phyloP scores from a whole-genome alignment of 192 early-diverging fungal genomes.

The Ambispora gerdemannii region DNA sequence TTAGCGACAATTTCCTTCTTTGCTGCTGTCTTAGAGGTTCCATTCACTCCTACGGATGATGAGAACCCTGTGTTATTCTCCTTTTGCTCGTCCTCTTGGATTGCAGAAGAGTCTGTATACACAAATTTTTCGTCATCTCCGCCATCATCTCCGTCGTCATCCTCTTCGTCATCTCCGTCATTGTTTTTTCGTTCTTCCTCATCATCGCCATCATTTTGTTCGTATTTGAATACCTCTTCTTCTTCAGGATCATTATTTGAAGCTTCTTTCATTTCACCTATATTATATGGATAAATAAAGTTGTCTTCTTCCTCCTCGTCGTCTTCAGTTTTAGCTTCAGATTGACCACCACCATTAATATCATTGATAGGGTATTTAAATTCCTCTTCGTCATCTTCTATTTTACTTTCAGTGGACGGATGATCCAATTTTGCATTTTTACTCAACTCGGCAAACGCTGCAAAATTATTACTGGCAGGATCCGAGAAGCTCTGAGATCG shows the following conservation, averaged over 20 bases:
- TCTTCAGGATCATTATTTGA: background rate
- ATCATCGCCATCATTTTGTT: background rate
- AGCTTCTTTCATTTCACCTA: background rate
- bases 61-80: too few species aligned
- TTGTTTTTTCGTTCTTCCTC: background rate
- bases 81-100: background rate
- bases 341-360: background rate
- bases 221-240: background rate
- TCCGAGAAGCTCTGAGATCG: background rate
- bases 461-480: background rate
- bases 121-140: background rate
- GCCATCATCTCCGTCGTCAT: constrained; percentile 3
- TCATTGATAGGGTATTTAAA: background rate
- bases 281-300: constrained; percentile 5
- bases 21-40: constrained; percentile 38
- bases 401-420: background rate
- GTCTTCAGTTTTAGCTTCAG: background rate
- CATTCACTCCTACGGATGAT: too few species aligned
- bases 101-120: background rate
- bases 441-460: background rate
- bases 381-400: background rate
- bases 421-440: background rate
- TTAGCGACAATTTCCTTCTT: constrained; percentile 50
- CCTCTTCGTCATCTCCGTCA: background rate
- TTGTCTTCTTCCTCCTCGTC: background rate